phyloP scores from a whole-genome alignment of 2,329 filamentous ascomycete genomes.

The Taxawa tesnikishii region DNA sequence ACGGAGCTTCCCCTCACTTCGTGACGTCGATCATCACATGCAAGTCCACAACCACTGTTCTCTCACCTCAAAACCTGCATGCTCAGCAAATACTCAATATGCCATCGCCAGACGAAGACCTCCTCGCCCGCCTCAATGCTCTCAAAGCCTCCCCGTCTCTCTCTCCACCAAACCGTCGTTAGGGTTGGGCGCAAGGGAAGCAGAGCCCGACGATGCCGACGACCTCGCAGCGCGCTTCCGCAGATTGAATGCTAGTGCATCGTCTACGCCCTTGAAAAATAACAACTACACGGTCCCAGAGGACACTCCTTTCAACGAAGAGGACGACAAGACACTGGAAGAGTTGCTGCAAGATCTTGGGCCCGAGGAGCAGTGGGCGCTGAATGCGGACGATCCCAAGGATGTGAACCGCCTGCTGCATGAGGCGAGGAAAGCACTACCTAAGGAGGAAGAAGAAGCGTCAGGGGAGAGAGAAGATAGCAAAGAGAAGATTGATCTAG shows the following conservation, averaged over 20 bases:
- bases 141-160: slow-evolving; percentile 30
- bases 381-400: slow-evolving; percentile 26
- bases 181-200: no score
- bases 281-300: slow-evolving; percentile 12
- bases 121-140: slow-evolving; percentile 36
- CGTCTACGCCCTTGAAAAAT: slow-evolving; percentile 8
- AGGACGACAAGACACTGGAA: slow-evolving; percentile 34
- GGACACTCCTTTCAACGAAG: slow-evolving; percentile 19
- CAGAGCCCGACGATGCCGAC: slow-evolving; percentile 13
- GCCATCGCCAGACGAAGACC: slow-evolving; percentile 22
- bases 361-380: slow-evolving; percentile 25
- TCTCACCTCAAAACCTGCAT: no score
- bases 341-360: slow-evolving; percentile 32
- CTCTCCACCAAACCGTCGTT: slow-evolving; percentile 12
- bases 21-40: no score
- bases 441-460: slow-evolving; percentile 13
- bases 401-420: slow-evolving; percentile 27
- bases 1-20: no score
- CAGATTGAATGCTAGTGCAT: slow-evolving; percentile 9
- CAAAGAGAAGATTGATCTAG: slow-evolving; percentile 1
- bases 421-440: slow-evolving; percentile 28
- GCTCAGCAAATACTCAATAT: no score
- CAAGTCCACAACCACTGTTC: no score
- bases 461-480: slow-evolving; percentile 11
- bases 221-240: slow-evolving; percentile 21